phyloP scores from a whole-genome alignment of 768 basidiomycete species.

The Mycena venus region DNA sequence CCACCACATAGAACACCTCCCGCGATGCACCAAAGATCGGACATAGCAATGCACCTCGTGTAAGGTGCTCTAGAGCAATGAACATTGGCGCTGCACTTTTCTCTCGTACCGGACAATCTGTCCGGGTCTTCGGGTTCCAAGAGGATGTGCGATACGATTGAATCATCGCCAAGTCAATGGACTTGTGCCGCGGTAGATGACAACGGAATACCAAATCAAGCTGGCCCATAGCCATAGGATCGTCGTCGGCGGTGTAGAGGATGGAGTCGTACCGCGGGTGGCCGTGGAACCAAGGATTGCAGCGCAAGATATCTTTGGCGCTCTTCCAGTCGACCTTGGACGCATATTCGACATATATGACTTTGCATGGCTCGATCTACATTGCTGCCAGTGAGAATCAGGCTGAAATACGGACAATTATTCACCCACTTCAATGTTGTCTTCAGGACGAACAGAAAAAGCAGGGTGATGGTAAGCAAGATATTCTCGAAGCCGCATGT shows the following conservation, averaged over 20 bases:
- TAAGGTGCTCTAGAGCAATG: background rate
- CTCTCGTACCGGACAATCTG: background rate
- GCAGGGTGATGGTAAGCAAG: background rate
- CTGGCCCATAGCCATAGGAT: background rate
- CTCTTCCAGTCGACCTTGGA: background rate
- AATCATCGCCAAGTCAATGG: background rate
- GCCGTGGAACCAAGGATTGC: background rate
- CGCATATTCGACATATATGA: constrained; percentile 1
- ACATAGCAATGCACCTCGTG: too few species aligned
- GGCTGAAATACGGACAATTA: too few species aligned
- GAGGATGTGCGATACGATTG: background rate
- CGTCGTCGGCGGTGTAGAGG: background rate
- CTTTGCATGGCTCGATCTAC: constrained; percentile 1
- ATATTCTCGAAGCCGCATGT: background rate
- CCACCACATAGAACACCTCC: too few species aligned
- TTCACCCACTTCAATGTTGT: background rate
- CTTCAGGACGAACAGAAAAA: background rate
- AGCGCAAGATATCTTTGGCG: too few species aligned
- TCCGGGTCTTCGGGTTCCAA: background rate
- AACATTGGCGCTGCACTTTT: background rate
- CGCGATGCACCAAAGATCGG: too few species aligned
- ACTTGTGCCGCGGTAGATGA: background rate
- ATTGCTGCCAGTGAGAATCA: too few species aligned
- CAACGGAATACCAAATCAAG: background rate
- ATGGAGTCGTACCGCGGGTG: background rate